Evolutionary conservation across 2,329 filamentous ascomycete species (phyloP).

Genomic region (Paraconiothyrium brasiliense): DNA sequence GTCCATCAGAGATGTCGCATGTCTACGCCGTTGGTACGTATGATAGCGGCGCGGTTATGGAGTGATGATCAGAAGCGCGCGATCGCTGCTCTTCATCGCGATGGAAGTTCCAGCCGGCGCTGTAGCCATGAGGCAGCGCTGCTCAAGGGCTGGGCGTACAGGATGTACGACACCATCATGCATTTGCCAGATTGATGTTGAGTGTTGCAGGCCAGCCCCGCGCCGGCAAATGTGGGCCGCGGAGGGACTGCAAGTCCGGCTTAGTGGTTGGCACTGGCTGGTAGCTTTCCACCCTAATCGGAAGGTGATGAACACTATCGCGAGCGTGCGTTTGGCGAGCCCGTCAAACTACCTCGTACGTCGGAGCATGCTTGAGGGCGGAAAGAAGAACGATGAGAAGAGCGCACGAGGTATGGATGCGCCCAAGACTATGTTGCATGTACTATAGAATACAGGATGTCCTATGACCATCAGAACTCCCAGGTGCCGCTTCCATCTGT

Average conservation of each 20-base stretch:
- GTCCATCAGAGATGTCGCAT: not conserved
- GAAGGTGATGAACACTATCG: slow-evolving; percentile 6
- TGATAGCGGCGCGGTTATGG: not conserved
- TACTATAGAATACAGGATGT: not conserved
- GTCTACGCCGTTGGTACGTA: not conserved
- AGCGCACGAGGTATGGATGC: not conserved
- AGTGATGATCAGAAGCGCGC: not conserved
- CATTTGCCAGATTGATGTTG: slow-evolving; percentile 12
- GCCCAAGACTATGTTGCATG: not conserved
- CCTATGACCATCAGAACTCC: not conserved
- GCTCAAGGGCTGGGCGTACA: not conserved
- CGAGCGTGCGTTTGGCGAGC: not conserved
- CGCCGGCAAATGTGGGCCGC: slow-evolving; percentile 13
- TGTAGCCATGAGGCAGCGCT: slow-evolving; percentile 12
- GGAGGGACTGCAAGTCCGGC: slow-evolving; percentile 4
- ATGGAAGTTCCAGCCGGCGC: not conserved
- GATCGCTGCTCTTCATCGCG: not conserved
- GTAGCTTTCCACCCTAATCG: not conserved
- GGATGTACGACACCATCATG: not conserved
- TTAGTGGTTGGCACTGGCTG: slow-evolving; percentile 11
- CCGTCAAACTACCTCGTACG: not conserved
- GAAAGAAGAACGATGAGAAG: not conserved
- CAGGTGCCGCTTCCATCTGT: not conserved
- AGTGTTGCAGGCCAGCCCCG: slow-evolving; percentile 1
- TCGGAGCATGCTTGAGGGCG: not conserved